A percentile compares a stretch with the other conserved stretches of the same genome.
Conservation (phyloP, 2,329 filamentous ascomycete species). For the Fusarium sp. region DNA sequence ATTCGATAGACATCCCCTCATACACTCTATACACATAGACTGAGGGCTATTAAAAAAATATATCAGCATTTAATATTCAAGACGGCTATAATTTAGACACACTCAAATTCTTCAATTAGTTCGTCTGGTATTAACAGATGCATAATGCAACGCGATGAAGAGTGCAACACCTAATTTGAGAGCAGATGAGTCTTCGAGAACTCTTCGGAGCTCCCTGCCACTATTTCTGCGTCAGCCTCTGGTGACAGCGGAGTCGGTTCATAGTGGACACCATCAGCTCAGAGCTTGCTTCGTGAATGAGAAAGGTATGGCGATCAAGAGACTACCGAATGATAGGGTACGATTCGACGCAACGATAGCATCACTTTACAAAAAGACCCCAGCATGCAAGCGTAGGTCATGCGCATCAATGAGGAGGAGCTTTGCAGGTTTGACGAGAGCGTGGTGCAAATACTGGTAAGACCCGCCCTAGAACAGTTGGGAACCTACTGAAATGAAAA, state of each 20-base stretch:
- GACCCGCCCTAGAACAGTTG: no score
- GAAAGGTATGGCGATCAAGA: neutral
- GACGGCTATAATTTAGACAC: neutral
- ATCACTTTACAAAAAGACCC: no score
- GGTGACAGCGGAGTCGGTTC: neutral
- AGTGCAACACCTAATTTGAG: neutral
- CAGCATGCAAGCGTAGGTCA: no score
- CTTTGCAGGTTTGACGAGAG: neutral
- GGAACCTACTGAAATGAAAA: no score
- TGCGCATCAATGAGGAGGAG: neutral
- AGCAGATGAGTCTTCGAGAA: neutral
- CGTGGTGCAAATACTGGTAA: neutral
- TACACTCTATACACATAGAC: neutral
- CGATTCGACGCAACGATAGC: rapidly evolving
- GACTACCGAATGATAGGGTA: no score
- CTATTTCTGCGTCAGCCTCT: neutral
- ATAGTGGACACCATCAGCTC: neutral
- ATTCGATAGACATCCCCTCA: neutral
- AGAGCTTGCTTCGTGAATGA: neutral
- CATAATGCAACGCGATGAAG: neutral
- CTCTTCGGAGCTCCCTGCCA: neutral
- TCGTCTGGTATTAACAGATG: neutral
- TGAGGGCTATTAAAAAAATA: neutral
- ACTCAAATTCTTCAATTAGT: neutral
- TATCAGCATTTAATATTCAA: neutral